Evolutionary conservation across 371 early-diverging fungal genomes (phyloP).

Genomic region (Mucor plumbeus): DNA sequence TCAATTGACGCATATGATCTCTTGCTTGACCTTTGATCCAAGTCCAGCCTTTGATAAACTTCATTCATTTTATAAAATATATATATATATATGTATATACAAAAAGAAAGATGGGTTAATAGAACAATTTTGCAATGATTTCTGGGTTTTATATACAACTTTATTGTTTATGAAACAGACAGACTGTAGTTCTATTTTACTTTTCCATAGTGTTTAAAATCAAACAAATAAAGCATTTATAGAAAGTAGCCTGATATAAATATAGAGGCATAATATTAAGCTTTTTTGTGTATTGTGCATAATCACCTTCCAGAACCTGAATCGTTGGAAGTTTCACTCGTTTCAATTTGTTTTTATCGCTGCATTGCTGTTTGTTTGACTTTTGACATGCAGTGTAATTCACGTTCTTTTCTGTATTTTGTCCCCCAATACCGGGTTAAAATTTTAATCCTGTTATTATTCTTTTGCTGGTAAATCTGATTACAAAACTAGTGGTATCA

Average conservation of each 20-base stretch:
- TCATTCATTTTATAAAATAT: conserved; percentile 1
- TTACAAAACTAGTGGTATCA: too few species aligned
- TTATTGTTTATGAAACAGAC: conserved; percentile 9
- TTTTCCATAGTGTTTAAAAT: background rate
- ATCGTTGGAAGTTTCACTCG: background rate
- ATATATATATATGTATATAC: too few species aligned
- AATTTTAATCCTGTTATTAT: background rate
- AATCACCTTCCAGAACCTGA: too few species aligned
- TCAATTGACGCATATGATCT: conserved; percentile 12
- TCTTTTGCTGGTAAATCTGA: background rate
- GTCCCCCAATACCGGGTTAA: background rate
- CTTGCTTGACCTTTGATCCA: conserved; percentile 1
- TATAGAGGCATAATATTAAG: background rate
- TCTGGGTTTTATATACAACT: background rate
- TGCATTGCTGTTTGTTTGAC: background rate
- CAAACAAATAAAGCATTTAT: conserved; percentile 4
- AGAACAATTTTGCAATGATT: background rate
- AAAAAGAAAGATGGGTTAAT: background rate
- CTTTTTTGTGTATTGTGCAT: too few species aligned
- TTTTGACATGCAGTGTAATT: background rate
- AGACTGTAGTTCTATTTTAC: background rate
- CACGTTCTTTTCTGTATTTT: background rate
- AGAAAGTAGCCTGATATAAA: conserved; percentile 20
- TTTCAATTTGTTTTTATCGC: background rate
- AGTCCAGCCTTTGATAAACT: conserved; percentile 1